phyloP scores from a whole-genome alignment of 2,329 filamentous ascomycete species.

The Hypoxylon sp. region DNA sequence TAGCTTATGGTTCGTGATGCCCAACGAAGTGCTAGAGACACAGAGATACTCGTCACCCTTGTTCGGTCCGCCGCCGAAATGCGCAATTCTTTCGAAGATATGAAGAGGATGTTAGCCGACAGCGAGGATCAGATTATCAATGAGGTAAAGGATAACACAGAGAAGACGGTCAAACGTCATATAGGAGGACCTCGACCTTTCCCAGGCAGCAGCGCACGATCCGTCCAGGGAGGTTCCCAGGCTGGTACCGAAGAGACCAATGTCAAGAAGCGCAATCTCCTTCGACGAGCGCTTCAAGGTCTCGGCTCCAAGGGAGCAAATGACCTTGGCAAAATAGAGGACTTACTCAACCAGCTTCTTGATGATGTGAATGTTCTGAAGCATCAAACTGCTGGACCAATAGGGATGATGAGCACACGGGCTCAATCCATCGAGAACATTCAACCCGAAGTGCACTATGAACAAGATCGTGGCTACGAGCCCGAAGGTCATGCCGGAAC shows the following conservation, averaged over 20 bases:
- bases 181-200: slow-evolving; percentile 89
- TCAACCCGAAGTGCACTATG: slow-evolving; percentile 72
- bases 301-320: slow-evolving; percentile 88
- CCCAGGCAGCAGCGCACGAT: slow-evolving; percentile 74
- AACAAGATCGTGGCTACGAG: slow-evolving; percentile 82
- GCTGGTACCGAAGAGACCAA: slow-evolving; percentile 70
- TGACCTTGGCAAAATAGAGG: slow-evolving; percentile 89
- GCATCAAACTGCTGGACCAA: slow-evolving; percentile 64
- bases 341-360: slow-evolving; percentile 91
- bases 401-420: slow-evolving; percentile 62
- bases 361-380: slow-evolving; percentile 91
- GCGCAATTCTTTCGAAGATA: slow-evolving; percentile 94
- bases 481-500: slow-evolving; percentile 84
- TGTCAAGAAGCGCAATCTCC: slow-evolving; percentile 91
- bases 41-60: slow-evolving; percentile 93
- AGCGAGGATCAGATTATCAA: slow-evolving; percentile 92
- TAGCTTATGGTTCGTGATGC: slow-evolving; percentile 95
- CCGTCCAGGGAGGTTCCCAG: slow-evolving; percentile 68
- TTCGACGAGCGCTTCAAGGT: slow-evolving; percentile 92
- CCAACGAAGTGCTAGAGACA: slow-evolving; percentile 94
- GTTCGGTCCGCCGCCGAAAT: slow-evolving; percentile 96
- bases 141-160: slow-evolving; percentile 87
- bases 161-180: slow-evolving; percentile 84
- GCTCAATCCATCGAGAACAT: slow-evolving; percentile 77
- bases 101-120: slow-evolving; percentile 91